These are phyloP conservation scores for Scheffersomyces spartinae DNA, from an alignment of 805 yeast genomes.

Conservation along the genomic window DNA sequence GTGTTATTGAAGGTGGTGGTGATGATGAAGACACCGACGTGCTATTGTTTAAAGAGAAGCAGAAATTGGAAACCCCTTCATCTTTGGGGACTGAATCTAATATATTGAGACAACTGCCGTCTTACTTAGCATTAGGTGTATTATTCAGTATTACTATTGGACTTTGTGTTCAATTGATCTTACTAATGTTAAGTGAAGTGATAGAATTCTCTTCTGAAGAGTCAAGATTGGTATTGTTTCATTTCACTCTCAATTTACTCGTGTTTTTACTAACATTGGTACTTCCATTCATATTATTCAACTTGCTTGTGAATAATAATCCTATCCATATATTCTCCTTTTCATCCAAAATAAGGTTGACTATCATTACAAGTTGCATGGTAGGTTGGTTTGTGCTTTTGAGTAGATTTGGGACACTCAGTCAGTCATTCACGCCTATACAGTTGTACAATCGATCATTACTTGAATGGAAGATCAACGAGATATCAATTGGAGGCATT, in stretches of 20 bases:
- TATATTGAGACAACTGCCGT: too few relatives aligned
- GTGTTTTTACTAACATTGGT: slow-evolving; percentile 27
- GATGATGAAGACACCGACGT: too few relatives aligned
- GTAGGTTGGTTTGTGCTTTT: slow-evolving; percentile 22
- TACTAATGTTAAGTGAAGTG: slow-evolving; percentile 26
- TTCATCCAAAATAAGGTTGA: too few relatives aligned
- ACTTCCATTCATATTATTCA: slow-evolving; percentile 31
- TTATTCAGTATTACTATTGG: slow-evolving; percentile 19
- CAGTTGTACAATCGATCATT: slow-evolving; percentile 11
- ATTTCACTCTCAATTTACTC: slow-evolving; percentile 24
- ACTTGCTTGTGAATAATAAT: slow-evolving; percentile 17
- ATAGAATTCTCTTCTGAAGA: slow-evolving; percentile 11
- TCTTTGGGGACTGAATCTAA: too few relatives aligned
- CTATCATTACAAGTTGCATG: too few relatives aligned
- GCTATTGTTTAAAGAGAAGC: too few relatives aligned
- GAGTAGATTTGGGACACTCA: slow-evolving; percentile 21
- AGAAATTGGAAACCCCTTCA: too few relatives aligned
- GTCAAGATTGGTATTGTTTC: slow-evolving; percentile 23
- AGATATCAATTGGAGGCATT: slow-evolving; percentile 37
- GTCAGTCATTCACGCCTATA: slow-evolving; percentile 12
- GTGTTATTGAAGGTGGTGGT: slow-evolving; percentile 5
- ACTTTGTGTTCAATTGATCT: slow-evolving; percentile 19
- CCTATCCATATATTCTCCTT: slow-evolving; percentile 12
- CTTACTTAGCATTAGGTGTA: slow-evolving; percentile 9
- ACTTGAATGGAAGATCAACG: slow-evolving; percentile 33